Base-by-base conservation (phyloP, 208 protist species). In the Angomonas ambiguus region DNA sequence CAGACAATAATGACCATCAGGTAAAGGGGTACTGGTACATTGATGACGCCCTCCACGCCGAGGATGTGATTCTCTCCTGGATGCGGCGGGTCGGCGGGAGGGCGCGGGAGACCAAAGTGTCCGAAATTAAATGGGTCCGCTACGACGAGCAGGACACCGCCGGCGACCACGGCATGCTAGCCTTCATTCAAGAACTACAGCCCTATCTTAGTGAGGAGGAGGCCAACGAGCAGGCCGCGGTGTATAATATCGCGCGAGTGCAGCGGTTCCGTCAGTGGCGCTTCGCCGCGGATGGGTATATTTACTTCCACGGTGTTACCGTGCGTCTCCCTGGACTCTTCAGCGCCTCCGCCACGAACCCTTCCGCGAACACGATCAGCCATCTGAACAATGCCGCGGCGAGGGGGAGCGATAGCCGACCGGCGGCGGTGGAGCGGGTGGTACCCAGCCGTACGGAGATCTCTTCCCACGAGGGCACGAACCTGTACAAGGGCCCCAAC, bases 251-350 rank as follows among this genome's bases (percentile, higher is more conserved):
- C 32, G 62, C 79, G n/a, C 66, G 70, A 8, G 49, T 65, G 48
- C 67, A 74, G 18, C 69, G 73, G 34, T 82, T 82, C 42, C 63
- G 80, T 25, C 65, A 77, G 48, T 86, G 76, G 76, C 72, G 72
- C 63, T 75, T 82, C 28, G 70, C 72, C 0, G 67, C 76, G 34
- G 76, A 82, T 67, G 80, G 80, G 11, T 86, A 76, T 49, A 65
- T 77, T 1, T 86, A 78, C 62, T 86, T 86, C n/a, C 80, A 86
- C 35, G 69, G 80, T 24, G 72, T 86, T 35, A 74, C 79, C 2
- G 48, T 80, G 62, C 66, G 74, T 38, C 63, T 79, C 41, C 67
- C 72, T 1, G 67, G 67, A 20, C n/a, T 58, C 57, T 24, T 45
- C 38, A 45, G 38, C 38, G 16, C 38, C 11, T n/a, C 11, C 16